These are phyloP conservation scores for Globisporangium alternatum DNA, from an alignment of 352 stramenopile species.

Conservation along the genomic window DNA sequence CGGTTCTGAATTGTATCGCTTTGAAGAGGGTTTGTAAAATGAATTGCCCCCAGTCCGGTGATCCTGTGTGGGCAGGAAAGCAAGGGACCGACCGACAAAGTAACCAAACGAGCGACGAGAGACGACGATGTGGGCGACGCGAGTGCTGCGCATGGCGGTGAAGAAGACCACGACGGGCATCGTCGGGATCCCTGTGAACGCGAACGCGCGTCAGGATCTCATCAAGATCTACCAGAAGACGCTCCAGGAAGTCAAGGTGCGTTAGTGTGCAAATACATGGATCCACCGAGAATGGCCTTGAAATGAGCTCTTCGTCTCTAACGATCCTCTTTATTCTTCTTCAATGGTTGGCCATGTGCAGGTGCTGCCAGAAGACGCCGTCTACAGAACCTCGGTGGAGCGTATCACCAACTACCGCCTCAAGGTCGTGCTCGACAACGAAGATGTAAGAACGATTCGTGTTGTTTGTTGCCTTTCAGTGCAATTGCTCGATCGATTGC, in stretches of 20 bases:
- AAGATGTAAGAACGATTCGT: constrained; percentile 49
- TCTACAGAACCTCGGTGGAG: constrained; percentile 78
- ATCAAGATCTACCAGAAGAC: constrained; percentile 84
- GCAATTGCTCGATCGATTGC: background rate
- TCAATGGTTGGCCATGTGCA: constrained; percentile 18
- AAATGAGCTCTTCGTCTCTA: constrained; percentile 8
- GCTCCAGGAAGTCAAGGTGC: constrained; percentile 76
- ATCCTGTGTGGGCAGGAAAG: constrained; percentile 31
- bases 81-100: constrained; percentile 15
- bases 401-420: constrained; percentile 86
- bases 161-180: constrained; percentile 87
- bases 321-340: background rate
- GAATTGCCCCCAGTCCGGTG: constrained; percentile 20
- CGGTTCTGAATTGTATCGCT: constrained; percentile 1
- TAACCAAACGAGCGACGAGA: constrained; percentile 12
- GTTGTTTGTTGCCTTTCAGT: background rate
- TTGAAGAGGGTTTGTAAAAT: background rate
- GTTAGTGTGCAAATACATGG: background rate
- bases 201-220: constrained; percentile 79
- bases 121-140: constrained; percentile 73
- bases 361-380: constrained; percentile 62
- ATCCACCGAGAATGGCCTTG: no score
- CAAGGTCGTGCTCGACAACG: constrained; percentile 65
- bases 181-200: constrained; percentile 81
- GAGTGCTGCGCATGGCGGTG: constrained; percentile 81